A percentile compares a stretch with the other conserved stretches of the same genome.
Conservation (phyloP, 805 yeast genomes). For the Pichia membranifaciens region DNA sequence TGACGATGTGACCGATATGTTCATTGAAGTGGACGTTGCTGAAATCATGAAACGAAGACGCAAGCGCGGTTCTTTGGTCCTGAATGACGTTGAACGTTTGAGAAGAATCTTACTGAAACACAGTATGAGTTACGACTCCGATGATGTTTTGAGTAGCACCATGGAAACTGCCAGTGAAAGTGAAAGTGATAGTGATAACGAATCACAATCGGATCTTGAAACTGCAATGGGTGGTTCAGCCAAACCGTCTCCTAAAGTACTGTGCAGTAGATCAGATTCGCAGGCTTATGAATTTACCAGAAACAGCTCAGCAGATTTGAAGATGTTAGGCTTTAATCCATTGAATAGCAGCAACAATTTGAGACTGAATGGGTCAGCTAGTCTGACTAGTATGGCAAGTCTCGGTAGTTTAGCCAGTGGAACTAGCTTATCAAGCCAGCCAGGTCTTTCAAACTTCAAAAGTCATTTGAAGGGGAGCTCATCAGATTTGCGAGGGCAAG, state of each 20-base stretch:
- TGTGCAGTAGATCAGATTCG: slow-evolving; percentile 26
- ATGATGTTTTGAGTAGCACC: slow-evolving; percentile 14
- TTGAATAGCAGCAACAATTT: not conserved
- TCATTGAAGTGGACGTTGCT: slow-evolving; percentile 34
- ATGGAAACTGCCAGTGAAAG: slow-evolving; percentile 6
- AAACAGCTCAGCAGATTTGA: slow-evolving; percentile 7
- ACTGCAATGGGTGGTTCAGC: not conserved
- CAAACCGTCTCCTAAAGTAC: slow-evolving; percentile 13
- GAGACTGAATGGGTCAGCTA: slow-evolving; percentile 4
- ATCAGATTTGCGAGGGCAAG: slow-evolving; percentile 12
- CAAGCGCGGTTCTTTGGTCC: slow-evolving; percentile 24
- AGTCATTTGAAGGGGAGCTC: slow-evolving; percentile 12
- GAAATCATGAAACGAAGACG: slow-evolving; percentile 32
- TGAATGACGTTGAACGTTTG: slow-evolving; percentile 16
- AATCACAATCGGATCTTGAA: not conserved
- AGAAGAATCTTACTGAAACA: slow-evolving; percentile 12
- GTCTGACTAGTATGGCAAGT: slow-evolving; percentile 10
- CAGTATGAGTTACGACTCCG: slow-evolving; percentile 13
- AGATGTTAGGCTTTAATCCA: slow-evolving; percentile 2
- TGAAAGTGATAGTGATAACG: slow-evolving; percentile 9
- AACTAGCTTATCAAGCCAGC: slow-evolving; percentile 5
- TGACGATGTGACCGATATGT: slow-evolving; percentile 31
- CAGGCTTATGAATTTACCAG: slow-evolving; percentile 28
- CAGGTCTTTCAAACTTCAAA: slow-evolving; percentile 4
- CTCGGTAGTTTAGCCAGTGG: slow-evolving; percentile 6